A percentile compares a stretch with the other conserved stretches of the same genome.
phyloP scores from a whole-genome alignment of 2,329 filamentous ascomycete species.

The Aphanoascus verrucosus region DNA sequence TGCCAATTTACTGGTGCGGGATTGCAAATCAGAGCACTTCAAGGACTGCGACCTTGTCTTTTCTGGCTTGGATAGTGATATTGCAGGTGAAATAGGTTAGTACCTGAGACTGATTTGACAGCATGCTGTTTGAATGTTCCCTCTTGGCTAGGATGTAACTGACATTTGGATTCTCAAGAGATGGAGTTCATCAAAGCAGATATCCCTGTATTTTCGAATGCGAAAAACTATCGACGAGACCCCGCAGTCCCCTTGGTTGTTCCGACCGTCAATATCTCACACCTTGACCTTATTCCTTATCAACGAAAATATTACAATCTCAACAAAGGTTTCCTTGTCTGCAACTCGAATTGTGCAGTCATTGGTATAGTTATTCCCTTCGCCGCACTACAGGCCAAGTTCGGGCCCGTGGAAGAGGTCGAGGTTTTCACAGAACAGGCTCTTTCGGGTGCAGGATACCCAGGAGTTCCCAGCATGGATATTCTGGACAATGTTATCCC shows the following conservation, averaged over 20 bases:
- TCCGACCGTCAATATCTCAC: slow-evolving; percentile 82
- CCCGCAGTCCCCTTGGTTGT: slow-evolving; percentile 87
- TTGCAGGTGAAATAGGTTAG: slow-evolving; percentile 81
- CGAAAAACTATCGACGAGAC: slow-evolving; percentile 90
- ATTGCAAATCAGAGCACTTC: slow-evolving; percentile 74
- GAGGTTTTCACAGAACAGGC: slow-evolving; percentile 93
- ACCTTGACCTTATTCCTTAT: slow-evolving; percentile 80
- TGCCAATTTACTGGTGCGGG: slow-evolving; percentile 70
- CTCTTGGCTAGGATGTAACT: background rate
- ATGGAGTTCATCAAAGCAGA: slow-evolving; percentile 82
- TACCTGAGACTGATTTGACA: background rate
- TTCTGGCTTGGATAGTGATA: slow-evolving; percentile 81
- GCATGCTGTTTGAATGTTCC: background rate
- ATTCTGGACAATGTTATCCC: slow-evolving; percentile 93
- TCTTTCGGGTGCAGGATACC: slow-evolving; percentile 71
- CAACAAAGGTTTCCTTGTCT: slow-evolving; percentile 81
- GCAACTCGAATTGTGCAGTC: slow-evolving; percentile 97
- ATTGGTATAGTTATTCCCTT: slow-evolving; percentile 94
- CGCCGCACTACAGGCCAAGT: slow-evolving; percentile 73
- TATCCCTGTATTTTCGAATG: slow-evolving; percentile 90
- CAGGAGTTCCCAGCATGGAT: slow-evolving; percentile 76
- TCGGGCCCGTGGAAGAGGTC: slow-evolving; percentile 65
- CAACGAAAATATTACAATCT: slow-evolving; percentile 64
- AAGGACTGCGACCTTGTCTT: slow-evolving; percentile 87
- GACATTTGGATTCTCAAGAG: slow-evolving; percentile 43